Evolutionary conservation across 441 rosid genomes (phyloP).

Genomic region (Macaranga tanarius): DNA sequence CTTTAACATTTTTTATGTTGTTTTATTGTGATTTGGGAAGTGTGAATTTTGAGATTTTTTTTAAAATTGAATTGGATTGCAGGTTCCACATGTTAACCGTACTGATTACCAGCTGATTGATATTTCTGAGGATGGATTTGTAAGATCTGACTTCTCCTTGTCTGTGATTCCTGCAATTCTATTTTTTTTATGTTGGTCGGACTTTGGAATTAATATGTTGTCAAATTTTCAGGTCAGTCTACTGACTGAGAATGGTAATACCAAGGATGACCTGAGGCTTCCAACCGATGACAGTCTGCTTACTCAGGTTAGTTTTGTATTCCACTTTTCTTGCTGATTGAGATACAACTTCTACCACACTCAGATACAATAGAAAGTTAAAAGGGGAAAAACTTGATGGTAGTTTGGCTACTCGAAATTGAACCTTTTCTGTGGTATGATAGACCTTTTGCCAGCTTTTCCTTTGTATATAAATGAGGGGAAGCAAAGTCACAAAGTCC

Average conservation of each 20-base stretch:
- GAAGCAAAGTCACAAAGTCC: neutral
- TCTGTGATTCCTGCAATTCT: neutral
- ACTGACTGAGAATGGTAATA: slow-evolving; percentile 76
- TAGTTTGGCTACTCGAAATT: no score
- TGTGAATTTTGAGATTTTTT: neutral
- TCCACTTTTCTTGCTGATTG: neutral
- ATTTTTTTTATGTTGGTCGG: neutral
- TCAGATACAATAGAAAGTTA: no score
- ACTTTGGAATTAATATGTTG: neutral
- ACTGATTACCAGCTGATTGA: slow-evolving; percentile 90
- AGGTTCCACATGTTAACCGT: slow-evolving; percentile 96
- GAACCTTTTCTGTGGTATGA: no score
- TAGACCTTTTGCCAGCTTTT: neutral
- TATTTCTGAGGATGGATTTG: slow-evolving; percentile 97
- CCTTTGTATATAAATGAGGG: neutral
- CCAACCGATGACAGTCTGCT: slow-evolving; percentile 85
- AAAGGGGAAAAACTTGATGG: no score
- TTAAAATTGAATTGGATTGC: neutral
- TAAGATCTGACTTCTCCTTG: slow-evolving; percentile 19
- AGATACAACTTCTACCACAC: no score
- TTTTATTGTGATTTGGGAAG: neutral
- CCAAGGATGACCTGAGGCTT: slow-evolving; percentile 94
- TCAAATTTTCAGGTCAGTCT: slow-evolving; percentile 64
- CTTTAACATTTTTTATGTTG: neutral
- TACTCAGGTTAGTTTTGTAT: slow-evolving; percentile 42